A percentile compares a stretch with the other conserved stretches of the same genome.
Conservation (phyloP, 148 eudicot species). For the Tetragonia tetragonoides region DNA sequence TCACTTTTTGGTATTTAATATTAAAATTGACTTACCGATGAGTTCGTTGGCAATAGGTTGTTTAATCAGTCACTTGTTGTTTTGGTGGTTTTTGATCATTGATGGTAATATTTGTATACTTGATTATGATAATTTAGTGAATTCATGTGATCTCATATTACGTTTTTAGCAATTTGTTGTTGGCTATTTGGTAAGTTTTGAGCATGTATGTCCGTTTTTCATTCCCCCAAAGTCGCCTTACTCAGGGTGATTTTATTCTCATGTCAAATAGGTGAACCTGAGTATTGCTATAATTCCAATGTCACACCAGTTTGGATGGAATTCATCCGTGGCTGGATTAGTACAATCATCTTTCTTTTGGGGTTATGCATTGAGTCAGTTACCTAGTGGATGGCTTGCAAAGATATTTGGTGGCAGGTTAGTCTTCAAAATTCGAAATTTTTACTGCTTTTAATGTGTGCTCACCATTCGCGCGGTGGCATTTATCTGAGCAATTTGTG, state of each 20-base stretch:
- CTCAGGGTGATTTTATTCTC: slow-evolving; percentile 9
- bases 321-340: slow-evolving; percentile 84
- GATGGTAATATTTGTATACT: slow-evolving; percentile 2
- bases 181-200: background rate
- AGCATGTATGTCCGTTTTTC: background rate
- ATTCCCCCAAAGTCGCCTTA: slow-evolving; percentile 7
- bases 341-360: slow-evolving; percentile 99
- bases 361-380: slow-evolving; percentile 97
- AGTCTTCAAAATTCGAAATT: slow-evolving; percentile 29
- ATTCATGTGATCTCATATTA: background rate
- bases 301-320: slow-evolving; percentile 99
- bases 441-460: background rate
- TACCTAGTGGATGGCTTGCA: slow-evolving; percentile 98
- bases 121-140: background rate
- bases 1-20: background rate
- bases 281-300: slow-evolving; percentile 97
- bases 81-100: slow-evolving; percentile 8
- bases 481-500: background rate
- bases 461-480: background rate
- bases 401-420: slow-evolving; percentile 96
- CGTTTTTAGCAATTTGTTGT: background rate
- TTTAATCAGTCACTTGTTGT: background rate
- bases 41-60: background rate
- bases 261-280: slow-evolving; percentile 71
- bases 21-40: too few species aligned